These are phyloP conservation scores for Anethum foeniculum DNA, from an alignment of 140 eudicot species.

Conservation along the genomic window DNA sequence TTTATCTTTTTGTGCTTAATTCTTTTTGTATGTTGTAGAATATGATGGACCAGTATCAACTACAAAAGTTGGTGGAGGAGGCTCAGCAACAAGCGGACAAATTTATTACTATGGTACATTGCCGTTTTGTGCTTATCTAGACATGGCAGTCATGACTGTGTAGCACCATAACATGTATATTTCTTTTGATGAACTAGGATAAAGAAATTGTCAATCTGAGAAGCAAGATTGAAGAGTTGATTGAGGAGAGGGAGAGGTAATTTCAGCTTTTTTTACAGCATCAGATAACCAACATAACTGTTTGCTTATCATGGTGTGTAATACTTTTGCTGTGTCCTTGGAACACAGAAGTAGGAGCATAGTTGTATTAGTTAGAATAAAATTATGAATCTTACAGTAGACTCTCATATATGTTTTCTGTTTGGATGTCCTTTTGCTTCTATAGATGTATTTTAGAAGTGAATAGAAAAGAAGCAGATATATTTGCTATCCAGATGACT, in stretches of 20 bases:
- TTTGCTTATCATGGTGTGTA: not conserved
- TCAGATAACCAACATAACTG: not conserved
- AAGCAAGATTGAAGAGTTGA: slow-evolving; percentile 45
- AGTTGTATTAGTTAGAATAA: too few species aligned
- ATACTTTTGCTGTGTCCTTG: not conserved
- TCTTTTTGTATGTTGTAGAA: slow-evolving; percentile 33
- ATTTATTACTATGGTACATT: slow-evolving; percentile 45
- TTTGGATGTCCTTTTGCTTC: not conserved
- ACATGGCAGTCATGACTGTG: not conserved
- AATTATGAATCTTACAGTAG: not conserved
- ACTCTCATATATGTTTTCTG: not conserved
- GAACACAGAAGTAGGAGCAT: not conserved
- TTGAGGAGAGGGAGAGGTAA: slow-evolving; percentile 70
- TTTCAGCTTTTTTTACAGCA: slow-evolving; percentile 2
- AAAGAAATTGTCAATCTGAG: slow-evolving; percentile 54
- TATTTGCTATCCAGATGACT: slow-evolving; percentile 41
- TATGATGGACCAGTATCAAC: slow-evolving; percentile 58
- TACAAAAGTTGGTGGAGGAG: slow-evolving; percentile 58
- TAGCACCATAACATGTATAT: slow-evolving; percentile 16
- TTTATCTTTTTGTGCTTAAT: slow-evolving; percentile 1
- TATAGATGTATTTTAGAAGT: slow-evolving; percentile 52
- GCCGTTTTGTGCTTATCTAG: not conserved
- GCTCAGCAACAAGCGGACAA: slow-evolving; percentile 62
- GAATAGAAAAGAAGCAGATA: slow-evolving; percentile 44
- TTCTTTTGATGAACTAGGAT: slow-evolving; percentile 37